These are phyloP conservation scores for Eragrostis nindensis DNA, from an alignment of 176 grass and related monocot species.

Conservation along the genomic window DNA sequence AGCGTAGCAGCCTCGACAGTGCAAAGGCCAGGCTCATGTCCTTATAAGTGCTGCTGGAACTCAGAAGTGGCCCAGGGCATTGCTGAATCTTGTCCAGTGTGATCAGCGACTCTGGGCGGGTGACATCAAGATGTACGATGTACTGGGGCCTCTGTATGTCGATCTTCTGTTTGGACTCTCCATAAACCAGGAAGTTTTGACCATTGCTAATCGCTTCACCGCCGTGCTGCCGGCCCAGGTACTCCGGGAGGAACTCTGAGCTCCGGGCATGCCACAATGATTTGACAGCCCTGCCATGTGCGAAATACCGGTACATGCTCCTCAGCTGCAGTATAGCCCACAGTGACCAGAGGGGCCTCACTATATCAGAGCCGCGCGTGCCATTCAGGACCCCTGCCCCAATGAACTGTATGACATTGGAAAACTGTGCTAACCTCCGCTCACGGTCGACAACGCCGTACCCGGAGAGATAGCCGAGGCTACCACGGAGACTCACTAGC, in stretches of 20 bases:
- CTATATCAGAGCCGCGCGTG: neutral
- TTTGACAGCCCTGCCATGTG: neutral
- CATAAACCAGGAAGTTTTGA: neutral
- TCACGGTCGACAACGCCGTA: neutral
- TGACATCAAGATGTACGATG: neutral
- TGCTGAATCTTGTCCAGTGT: neutral
- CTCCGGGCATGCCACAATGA: conserved; percentile 21
- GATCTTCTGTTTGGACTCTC: neutral
- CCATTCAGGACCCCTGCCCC: neutral
- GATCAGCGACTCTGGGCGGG: fast-evolving
- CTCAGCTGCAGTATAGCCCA: neutral
- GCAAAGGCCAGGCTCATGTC: conserved; percentile 24
- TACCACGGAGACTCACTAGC: conserved; percentile 11
- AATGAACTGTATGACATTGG: neutral
- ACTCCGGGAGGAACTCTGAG: conserved; percentile 14
- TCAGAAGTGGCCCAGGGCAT: too few relatives aligned
- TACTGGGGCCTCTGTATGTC: neutral
- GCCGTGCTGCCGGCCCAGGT: neutral
- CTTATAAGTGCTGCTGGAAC: neutral
- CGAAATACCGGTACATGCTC: neutral
- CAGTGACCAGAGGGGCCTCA: neutral
- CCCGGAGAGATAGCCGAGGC: conserved; percentile 13
- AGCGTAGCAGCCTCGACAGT: conserved; percentile 31
- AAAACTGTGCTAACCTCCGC: neutral
- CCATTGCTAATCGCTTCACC: too few relatives aligned